Conservation (phyloP, 2,329 filamentous ascomycete genomes). For the Aureobasidium sp. region DNA sequence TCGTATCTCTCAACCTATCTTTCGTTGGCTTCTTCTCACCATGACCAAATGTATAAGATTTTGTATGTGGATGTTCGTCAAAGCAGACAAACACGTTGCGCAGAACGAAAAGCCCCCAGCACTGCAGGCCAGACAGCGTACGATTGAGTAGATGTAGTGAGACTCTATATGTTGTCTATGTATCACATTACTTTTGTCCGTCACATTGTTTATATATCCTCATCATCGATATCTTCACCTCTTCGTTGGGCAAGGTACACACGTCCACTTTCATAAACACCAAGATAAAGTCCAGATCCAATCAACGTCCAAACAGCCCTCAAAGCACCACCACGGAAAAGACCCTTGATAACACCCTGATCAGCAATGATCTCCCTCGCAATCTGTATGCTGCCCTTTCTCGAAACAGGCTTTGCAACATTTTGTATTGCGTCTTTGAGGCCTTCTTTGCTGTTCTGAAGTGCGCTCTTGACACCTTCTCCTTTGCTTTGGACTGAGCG, state of each 20-base stretch:
- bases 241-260: slow-evolving; percentile 37
- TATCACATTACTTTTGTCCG: neutral
- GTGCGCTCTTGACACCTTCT: slow-evolving; percentile 15
- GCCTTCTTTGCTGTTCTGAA: slow-evolving; percentile 9
- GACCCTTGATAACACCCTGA: slow-evolving; percentile 55
- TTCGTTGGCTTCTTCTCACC: neutral
- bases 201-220: slow-evolving; percentile 14
- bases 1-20: neutral
- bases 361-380: slow-evolving; percentile 56
- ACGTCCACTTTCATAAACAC: slow-evolving; percentile 75
- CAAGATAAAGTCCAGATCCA: slow-evolving; percentile 75
- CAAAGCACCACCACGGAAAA: slow-evolving; percentile 69
- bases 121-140: no score
- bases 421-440: slow-evolving; percentile 13
- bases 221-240: slow-evolving; percentile 31
- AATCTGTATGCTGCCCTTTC: slow-evolving; percentile 45
- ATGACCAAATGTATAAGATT: no score
- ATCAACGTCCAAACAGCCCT: slow-evolving; percentile 73
- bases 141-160: neutral
- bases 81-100: no score
- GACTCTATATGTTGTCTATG: neutral
- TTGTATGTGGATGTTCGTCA: no score
- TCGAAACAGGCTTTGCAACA: slow-evolving; percentile 22
- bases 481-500: slow-evolving; percentile 26
- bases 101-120: no score